Percentiles rank a stretch among this genome's conserved stretches.
These are phyloP conservation scores for Amanita exitialis DNA, from an alignment of 768 basidiomycete genomes.

Conservation along the genomic window DNA sequence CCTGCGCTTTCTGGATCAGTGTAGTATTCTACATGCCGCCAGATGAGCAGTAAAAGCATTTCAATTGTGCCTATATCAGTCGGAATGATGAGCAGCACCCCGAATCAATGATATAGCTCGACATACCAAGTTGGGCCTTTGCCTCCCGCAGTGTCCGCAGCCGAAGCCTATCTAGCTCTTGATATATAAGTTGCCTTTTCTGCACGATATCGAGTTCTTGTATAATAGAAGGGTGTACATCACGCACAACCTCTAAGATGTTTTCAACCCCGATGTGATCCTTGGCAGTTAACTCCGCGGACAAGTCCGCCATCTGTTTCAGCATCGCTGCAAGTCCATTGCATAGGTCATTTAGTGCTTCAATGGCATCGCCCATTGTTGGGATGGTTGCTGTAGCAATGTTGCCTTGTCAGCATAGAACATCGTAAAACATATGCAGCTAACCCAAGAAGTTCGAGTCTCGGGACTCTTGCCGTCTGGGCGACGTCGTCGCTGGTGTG, in stretches of 20 bases:
- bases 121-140: conserved; percentile 47
- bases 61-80: conserved; percentile 51
- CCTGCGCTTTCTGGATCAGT: conserved; percentile 19
- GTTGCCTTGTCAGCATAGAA: background rate
- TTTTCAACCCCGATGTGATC: conserved; percentile 66
- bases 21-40: conserved; percentile 73
- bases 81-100: background rate
- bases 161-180: conserved; percentile 44
- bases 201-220: conserved; percentile 62
- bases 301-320: conserved; percentile 57
- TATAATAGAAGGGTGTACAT: conserved; percentile 41
- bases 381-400: conserved; percentile 54
- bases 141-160: conserved; percentile 31
- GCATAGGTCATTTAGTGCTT: conserved; percentile 53
- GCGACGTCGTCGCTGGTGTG: conserved; percentile 52
- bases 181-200: conserved; percentile 54
- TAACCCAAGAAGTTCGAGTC: conserved; percentile 49
- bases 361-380: conserved; percentile 64
- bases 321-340: conserved; percentile 50
- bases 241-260: conserved; percentile 52
- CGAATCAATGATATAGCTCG: background rate
- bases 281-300: conserved; percentile 60
- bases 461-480: conserved; percentile 24
- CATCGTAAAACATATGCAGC: conserved; percentile 26
- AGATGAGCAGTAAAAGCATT: conserved; percentile 70